These are phyloP conservation scores for Talaromyces rugulosus DNA, from an alignment of 2,329 filamentous ascomycete genomes.

Conservation along the genomic window DNA sequence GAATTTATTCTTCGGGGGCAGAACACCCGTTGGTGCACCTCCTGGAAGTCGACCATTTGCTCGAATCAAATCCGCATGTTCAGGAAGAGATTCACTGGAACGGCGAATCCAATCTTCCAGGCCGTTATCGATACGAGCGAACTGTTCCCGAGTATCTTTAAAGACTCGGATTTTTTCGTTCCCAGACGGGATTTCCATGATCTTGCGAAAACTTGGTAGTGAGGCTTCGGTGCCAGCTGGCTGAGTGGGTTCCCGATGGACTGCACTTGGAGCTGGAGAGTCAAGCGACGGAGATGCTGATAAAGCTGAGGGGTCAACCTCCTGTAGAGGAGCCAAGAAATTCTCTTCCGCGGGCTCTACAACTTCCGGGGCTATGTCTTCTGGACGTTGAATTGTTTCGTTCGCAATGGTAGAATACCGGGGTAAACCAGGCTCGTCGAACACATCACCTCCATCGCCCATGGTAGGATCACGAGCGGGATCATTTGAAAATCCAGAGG, in stretches of 20 bases:
- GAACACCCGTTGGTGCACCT: slow-evolving; percentile 23
- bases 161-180: slow-evolving; percentile 70
- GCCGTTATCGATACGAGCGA: slow-evolving; percentile 69
- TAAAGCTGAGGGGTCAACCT: not conserved
- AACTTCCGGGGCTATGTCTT: not conserved
- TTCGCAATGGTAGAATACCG: not conserved
- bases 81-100: slow-evolving; percentile 48
- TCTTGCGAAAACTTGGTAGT: slow-evolving; percentile 67
- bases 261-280: not conserved
- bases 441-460: not conserved
- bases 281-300: not conserved
- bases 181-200: slow-evolving; percentile 63
- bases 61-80: slow-evolving; percentile 46
- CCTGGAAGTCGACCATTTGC: slow-evolving; percentile 30
- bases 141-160: slow-evolving; percentile 66
- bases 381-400: not conserved
- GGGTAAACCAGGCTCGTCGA: not conserved
- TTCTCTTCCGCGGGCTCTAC: not conserved
- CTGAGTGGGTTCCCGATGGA: not conserved
- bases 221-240: slow-evolving; percentile 29
- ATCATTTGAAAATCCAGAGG: not conserved
- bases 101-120: slow-evolving; percentile 58
- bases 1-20: slow-evolving; percentile 35
- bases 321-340: not conserved
- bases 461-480: not conserved